phyloP scores from a whole-genome alignment of 768 basidiomycete genomes.

The Trametes meyenii region DNA sequence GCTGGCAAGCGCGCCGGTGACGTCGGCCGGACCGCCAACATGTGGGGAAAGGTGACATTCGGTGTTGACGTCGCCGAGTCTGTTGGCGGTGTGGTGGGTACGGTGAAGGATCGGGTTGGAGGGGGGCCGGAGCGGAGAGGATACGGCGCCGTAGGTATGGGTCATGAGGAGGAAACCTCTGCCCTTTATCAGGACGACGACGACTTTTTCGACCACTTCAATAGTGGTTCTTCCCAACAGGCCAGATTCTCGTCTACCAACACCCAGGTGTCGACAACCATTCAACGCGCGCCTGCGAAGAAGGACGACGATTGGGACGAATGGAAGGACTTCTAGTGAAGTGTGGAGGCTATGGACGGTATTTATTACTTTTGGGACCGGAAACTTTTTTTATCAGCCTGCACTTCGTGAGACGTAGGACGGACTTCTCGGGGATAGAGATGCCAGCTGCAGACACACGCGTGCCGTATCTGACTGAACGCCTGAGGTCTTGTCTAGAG shows the following conservation, averaged over 20 bases:
- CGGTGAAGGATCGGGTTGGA: slow-evolving; percentile 58
- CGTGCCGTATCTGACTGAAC: too few relatives aligned
- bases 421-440: neutral
- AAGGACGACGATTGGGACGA: slow-evolving; percentile 48
- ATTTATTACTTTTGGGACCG: slow-evolving; percentile 7
- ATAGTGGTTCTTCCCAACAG: slow-evolving; percentile 23
- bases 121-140: slow-evolving; percentile 54
- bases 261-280: slow-evolving; percentile 18
- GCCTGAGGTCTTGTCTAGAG: neutral
- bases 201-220: slow-evolving; percentile 61
- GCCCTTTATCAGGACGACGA: slow-evolving; percentile 65
- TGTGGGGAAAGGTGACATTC: slow-evolving; percentile 74
- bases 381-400: neutral
- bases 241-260: slow-evolving; percentile 19
- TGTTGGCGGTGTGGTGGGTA: slow-evolving; percentile 69
- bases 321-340: slow-evolving; percentile 51
- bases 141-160: slow-evolving; percentile 49
- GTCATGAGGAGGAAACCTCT: slow-evolving; percentile 56
- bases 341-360: slow-evolving; percentile 4
- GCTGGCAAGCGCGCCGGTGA: slow-evolving; percentile 65
- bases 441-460: neutral
- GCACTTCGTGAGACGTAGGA: neutral
- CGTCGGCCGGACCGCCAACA: slow-evolving; percentile 67
- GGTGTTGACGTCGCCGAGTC: slow-evolving; percentile 87
- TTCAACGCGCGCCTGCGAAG: slow-evolving; percentile 30